Percentiles rank a stretch among this genome's conserved stretches.
phyloP scores from a whole-genome alignment of 1,284 basidiomycete species.

The Pyrrhoderma noxium region DNA sequence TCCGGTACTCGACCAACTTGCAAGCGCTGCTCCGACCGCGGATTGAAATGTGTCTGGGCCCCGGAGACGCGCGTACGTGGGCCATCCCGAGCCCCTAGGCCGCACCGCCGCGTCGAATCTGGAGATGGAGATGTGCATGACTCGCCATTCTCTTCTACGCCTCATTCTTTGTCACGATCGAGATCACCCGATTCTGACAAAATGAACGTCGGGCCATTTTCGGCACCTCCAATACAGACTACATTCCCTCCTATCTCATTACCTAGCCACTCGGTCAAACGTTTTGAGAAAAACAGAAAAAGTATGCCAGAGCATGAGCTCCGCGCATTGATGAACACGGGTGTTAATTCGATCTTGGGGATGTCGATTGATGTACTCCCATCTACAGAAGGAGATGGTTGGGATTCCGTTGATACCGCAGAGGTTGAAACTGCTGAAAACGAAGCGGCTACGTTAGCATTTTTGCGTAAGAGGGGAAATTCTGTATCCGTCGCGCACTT shows the following conservation, averaged over 20 bases:
- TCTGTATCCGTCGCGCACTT: constrained; percentile 8
- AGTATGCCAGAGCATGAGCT: constrained; percentile 1
- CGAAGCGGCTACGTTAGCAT: neutral
- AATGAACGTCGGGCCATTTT: neutral
- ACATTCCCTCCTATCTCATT: constrained; percentile 4
- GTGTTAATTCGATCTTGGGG: constrained; percentile 5
- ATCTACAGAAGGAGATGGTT: constrained; percentile 9
- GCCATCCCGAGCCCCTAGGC: constrained; percentile 15
- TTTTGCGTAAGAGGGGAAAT: neutral
- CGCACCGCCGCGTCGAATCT: constrained; percentile 1
- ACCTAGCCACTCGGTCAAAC: neutral
- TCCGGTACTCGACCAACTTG: constrained; percentile 46
- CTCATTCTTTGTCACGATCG: neutral
- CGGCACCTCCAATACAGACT: constrained; percentile 6
- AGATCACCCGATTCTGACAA: neutral
- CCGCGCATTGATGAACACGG: neutral
- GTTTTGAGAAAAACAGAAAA: neutral
- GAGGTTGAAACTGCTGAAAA: neutral
- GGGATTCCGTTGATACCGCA: constrained; percentile 4
- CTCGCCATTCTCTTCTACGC: neutral
- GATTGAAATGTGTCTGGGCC: constrained; percentile 43
- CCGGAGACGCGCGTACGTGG: constrained; percentile 33
- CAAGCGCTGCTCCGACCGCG: constrained; percentile 39
- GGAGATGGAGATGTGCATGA: constrained; percentile 1
- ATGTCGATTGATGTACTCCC: constrained; percentile 4